These are phyloP conservation scores for Plasmodium falciparum DNA, from an alignment of 169 alveolate species.

Conservation along the genomic window DNA sequence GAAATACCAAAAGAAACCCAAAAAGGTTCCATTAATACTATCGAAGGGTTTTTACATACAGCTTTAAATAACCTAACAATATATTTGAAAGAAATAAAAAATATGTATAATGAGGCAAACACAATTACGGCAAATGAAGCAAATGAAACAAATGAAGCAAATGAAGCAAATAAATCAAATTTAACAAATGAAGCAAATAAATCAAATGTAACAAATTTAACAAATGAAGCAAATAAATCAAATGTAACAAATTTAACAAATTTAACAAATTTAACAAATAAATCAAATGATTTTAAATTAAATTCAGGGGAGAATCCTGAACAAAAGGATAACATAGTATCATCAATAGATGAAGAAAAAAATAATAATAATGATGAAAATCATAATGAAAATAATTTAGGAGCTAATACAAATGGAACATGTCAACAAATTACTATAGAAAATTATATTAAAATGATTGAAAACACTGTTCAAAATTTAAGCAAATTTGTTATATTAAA, in stretches of 20 bases:
- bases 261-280: neutral
- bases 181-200: neutral
- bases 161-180: neutral
- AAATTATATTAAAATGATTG: constrained; percentile 69
- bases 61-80: constrained; percentile 72
- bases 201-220: neutral
- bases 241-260: neutral
- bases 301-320: neutral
- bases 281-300: neutral
- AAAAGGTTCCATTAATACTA: constrained; percentile 95
- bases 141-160: neutral
- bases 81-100: constrained; percentile 56
- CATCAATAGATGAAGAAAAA: neutral
- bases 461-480: constrained; percentile 28
- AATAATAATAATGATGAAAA: neutral
- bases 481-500: constrained; percentile 25
- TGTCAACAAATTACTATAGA: constrained; percentile 65
- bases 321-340: neutral
- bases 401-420: neutral
- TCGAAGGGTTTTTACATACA: constrained; percentile 83
- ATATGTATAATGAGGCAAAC: constrained; percentile 60
- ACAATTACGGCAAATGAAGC: neutral
- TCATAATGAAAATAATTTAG: neutral
- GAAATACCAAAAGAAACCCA: constrained; percentile 95
- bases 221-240: neutral